Base-by-base conservation (phyloP, 2,329 filamentous ascomycete genomes). In the Penicillium sp. region DNA sequence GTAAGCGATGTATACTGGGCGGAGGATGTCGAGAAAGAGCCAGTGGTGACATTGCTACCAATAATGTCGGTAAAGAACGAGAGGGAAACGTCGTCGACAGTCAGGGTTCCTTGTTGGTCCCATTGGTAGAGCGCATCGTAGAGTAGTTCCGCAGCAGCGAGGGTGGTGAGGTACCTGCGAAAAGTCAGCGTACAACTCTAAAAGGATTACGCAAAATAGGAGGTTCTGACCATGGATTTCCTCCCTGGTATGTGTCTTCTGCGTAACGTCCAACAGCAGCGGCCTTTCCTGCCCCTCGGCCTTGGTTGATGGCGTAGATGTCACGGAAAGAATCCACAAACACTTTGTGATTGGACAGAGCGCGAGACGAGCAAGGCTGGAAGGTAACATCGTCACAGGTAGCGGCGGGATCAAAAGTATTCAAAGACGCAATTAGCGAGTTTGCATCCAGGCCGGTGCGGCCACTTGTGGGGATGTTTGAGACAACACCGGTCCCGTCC, bases 51-150 rank as follows among this genome's bases (percentile, higher is more conserved):
- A 1, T 81, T 81, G 1, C 80, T 81, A 8, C 86, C 80, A 48
- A 84, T 81, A 15, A 91, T 81, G 66, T 89, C 88, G 62, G 80
- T 75, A 84, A 92, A 94, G 80, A 94, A 93, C 5, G 85, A 73
- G 5, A 91, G 81, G 0, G 90, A 92, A 4, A 82, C 82, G 0
- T 81, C 76, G 3, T 86, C 88, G 56, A 93, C 83, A 1, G 83
- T 83, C 69, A 94, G 84, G 11, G 82, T 86, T 3, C 86, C 87
- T 30, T 82, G 76, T 52, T 81, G 76, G 66, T 88, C 82, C 89
- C 90, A 93, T 55, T 89, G 86, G 66, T 89, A 88, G 3, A 92
- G 71, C 1, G 91, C 88, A 67, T 90, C 88, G 74, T 92, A 93
- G 2, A 94, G 84, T 2, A 21, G 21, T 21, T 21, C 21, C 21